Base-by-base conservation (phyloP, 495 filamentous ascomycete genomes). In the Lasiosphaeriaceae sp. region DNA sequence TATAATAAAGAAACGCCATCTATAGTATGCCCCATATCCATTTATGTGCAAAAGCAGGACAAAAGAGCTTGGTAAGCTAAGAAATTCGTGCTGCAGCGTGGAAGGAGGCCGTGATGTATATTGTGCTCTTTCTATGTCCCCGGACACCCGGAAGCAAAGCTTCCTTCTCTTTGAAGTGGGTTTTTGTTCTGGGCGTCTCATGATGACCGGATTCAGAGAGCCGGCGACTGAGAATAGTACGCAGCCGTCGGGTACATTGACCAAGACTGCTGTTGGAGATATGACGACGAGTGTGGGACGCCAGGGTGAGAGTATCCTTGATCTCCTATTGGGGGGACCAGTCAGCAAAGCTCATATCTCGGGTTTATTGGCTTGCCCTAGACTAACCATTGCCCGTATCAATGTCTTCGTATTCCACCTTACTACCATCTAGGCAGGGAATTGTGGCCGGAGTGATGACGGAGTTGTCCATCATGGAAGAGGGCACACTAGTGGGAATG, bases 401-500 rank as follows among this genome's bases (percentile, higher is more conserved):
- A 2, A 63, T 31, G 2, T 65, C 66, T 31, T 60, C 51, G 46
- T 67, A 69, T 22, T 67, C 59, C 11, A 44, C 50, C 46, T 64
- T 64, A 31, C 16, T 20, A 14, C 45, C 51, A 2, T 58, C 66
- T 5, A 63, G 34, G 41, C 55, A 58, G 8, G 62, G 54, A 22
- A 65, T 64, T 19, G 53, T 41, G 5, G 41, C 22, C 1, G 61
- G 59, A 3, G 64, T 59, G 14, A 70, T 48, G 24, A 67, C 68
- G 8, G 55, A 55, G 26, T 61, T 60, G 14, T 72, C 70, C 21
- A 74, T 63, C 57, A 71, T 65, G 11, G 67, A 56, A 3, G 67
- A 41, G n/a, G 75, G 70, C 26, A 71, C 62, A 46, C 71, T 74
- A 7, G 66, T 69, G 26, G 71, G 67, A 12, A 74, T 67, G 47